Base-by-base conservation (phyloP, 2,329 filamentous ascomycete species). In the Paecilomyces dactylethromorphus region DNA sequence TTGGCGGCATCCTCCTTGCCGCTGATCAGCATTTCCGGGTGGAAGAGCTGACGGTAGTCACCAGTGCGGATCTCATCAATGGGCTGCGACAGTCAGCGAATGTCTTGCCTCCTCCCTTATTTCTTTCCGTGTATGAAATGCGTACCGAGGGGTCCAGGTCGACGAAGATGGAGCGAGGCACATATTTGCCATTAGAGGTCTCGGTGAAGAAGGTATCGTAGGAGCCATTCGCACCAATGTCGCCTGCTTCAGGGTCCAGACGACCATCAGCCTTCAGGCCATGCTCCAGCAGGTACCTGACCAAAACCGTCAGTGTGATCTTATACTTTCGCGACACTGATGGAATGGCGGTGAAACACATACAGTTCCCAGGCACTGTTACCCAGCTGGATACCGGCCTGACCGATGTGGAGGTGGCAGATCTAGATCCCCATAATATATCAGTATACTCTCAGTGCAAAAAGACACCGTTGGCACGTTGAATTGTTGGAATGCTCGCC, bases 341-440 rank as follows among this genome's bases (percentile, higher is more conserved):
- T 10, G 6, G 62, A 69, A 64, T 65, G 68, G 69, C 66, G 71
- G 68, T 71, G 65, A 63, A 60, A 50, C 58, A 73, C 84, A 65
- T 83, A 87, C 85, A 87, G 80, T 75, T 88, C 85, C 85, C 85
- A 88, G 66, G 85, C 85, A 69, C 82, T 84, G 77, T 87, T 87
- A 68, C 85, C 85, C 60, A 88, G 82, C 79, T 88, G 85, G 58
- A 79, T 81, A 73, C 85, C 85, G 74, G 85, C 85, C 77, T 88
- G 85, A 74, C 85, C 85, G 73, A 88, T 85, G 72, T 87, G 85
- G 67, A 88, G 76, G 75, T 88, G 85, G 71, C 82, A 83, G 72
- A 88, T 82, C 84, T 87, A 65, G 45, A 56, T 4, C 52, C 56
- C 58, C 5, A 18, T 1, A 39, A 29, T 4, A 52, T 52, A 29